phyloP scores from a whole-genome alignment of 2,329 filamentous ascomycete genomes.

The Sordariomycetes sp. region DNA sequence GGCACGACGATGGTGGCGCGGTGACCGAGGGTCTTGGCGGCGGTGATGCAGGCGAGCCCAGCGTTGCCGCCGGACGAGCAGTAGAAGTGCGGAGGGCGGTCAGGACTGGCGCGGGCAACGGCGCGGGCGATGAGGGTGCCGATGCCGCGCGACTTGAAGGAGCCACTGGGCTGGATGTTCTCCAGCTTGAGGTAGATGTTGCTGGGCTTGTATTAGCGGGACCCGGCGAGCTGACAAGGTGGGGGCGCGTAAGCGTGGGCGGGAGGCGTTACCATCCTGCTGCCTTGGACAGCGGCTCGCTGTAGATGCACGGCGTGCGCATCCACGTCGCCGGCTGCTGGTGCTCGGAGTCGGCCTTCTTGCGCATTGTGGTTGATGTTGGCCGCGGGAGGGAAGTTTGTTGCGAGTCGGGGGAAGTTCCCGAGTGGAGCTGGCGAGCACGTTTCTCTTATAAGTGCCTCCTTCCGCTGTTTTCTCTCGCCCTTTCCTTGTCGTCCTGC shows the following conservation, averaged over 20 bases:
- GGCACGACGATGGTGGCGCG: conserved; percentile 71
- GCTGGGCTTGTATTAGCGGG: conserved; percentile 22
- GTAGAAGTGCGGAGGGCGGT: conserved; percentile 55
- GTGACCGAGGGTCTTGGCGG: conserved; percentile 51
- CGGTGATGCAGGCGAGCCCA: conserved; percentile 69
- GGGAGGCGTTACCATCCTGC: conserved; percentile 64
- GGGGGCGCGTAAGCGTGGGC: too few species aligned
- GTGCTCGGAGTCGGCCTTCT: conserved; percentile 16
- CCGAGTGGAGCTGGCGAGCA: neutral
- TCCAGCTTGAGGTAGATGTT: conserved; percentile 77
- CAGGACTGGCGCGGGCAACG: conserved; percentile 10
- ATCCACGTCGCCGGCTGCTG: conserved; percentile 40
- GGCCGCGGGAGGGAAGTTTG: neutral
- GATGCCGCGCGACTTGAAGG: conserved; percentile 73
- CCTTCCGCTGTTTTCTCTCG: too few species aligned
- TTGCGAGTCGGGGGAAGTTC: neutral
- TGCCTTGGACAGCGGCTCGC: conserved; percentile 52
- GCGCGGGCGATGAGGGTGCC: conserved; percentile 48
- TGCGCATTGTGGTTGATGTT: conserved; percentile 21
- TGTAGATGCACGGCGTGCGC: conserved; percentile 61
- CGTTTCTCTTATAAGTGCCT: neutral
- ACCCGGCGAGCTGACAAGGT: too few species aligned
- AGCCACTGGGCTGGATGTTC: conserved; percentile 69
- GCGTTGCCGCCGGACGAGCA: conserved; percentile 76
- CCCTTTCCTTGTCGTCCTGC: too few species aligned